phyloP scores from a whole-genome alignment of 345 rosid species.

The Gossypium turneri region DNA sequence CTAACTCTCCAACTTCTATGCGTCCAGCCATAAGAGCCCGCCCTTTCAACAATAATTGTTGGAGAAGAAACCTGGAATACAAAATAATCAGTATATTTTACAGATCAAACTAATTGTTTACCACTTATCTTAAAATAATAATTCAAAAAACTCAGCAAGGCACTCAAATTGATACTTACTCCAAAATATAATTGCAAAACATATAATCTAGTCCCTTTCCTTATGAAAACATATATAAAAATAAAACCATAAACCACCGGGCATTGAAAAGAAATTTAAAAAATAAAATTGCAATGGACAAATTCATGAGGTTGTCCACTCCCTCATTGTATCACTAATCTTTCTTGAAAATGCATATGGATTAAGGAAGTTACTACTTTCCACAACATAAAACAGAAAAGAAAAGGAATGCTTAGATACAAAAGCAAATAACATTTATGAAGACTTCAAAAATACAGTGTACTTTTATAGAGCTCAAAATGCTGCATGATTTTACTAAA shows the following conservation, averaged over 20 bases:
- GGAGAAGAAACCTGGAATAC: conserved; percentile 86
- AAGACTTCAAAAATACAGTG: neutral
- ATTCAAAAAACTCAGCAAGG: no score
- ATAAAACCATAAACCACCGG: neutral
- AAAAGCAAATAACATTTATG: neutral
- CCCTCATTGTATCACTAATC: neutral
- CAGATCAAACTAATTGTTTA: neutral
- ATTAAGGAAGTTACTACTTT: neutral
- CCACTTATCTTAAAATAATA: neutral
- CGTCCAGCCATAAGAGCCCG: conserved; percentile 92
- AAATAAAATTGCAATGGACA: neutral
- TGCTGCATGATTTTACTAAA: neutral
- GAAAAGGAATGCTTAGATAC: neutral
- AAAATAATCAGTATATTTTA: conserved; percentile 9
- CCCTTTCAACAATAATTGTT: conserved; percentile 92
- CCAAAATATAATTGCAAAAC: neutral
- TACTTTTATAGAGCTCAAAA: neutral
- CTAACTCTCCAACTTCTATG: conserved; percentile 97
- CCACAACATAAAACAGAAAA: neutral
- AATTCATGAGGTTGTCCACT: neutral
- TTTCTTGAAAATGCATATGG: neutral
- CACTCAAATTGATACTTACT: no score
- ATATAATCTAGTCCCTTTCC: neutral
- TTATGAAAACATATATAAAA: neutral
- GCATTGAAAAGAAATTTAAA: neutral